phyloP scores from a whole-genome alignment of 2,329 filamentous ascomycete species.

The Thielaviopsis euricoi region DNA sequence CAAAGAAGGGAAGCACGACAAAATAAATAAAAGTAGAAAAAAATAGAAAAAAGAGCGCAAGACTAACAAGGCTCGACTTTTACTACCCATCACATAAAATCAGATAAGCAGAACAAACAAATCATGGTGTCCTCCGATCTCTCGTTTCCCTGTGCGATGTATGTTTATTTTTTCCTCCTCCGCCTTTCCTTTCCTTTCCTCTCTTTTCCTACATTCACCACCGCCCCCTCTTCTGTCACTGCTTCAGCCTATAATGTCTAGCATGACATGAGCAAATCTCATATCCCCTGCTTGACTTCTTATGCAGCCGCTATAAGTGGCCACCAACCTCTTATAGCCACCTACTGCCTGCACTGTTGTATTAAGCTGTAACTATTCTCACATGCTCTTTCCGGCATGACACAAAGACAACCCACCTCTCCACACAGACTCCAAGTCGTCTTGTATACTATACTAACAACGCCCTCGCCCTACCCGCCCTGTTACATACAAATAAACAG shows the following conservation, averaged over 20 bases:
- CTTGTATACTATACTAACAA: too few relatives aligned
- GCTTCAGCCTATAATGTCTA: too few relatives aligned
- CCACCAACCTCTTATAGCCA: neutral
- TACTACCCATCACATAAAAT: neutral
- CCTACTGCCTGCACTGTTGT: too few relatives aligned
- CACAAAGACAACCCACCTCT: too few relatives aligned
- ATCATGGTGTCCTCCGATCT: slow-evolving; percentile 28
- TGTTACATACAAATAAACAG: too few relatives aligned
- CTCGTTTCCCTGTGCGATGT: slow-evolving; percentile 49
- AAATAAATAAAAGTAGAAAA: neutral
- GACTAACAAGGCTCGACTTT: neutral
- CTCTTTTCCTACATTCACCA: too few relatives aligned
- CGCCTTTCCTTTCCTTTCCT: slow-evolving; percentile 16
- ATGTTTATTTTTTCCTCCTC: slow-evolving; percentile 10
- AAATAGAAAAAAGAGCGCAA: neutral
- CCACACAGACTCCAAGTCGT: too few relatives aligned
- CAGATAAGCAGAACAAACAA: neutral
- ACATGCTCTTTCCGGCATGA: neutral
- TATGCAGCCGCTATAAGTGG: neutral
- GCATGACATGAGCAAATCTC: too few relatives aligned
- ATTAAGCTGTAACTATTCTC: too few relatives aligned
- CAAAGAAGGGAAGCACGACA: too few relatives aligned
- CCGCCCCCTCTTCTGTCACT: too few relatives aligned
- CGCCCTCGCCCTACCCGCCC: neutral
- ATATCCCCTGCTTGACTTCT: neutral